Conservation (phyloP, 2,329 filamentous ascomycete genomes). For the Alternaria sp. region DNA sequence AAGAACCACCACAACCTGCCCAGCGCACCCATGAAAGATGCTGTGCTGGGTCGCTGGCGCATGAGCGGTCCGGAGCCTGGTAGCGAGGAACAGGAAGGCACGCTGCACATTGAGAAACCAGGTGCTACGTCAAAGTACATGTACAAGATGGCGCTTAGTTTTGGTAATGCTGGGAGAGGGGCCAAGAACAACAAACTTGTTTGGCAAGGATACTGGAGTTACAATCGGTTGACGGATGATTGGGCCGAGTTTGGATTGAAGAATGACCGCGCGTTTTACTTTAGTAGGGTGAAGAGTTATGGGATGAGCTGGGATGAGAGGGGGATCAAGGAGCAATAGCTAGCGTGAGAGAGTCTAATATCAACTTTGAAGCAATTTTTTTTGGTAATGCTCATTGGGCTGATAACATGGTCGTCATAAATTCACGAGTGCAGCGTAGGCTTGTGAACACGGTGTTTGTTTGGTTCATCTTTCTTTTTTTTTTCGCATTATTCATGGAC, state of each 20-base stretch:
- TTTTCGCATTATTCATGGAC: conserved; percentile 47
- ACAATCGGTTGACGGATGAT: conserved; percentile 88
- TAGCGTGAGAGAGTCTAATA: neutral
- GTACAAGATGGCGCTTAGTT: conserved; percentile 79
- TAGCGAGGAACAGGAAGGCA: conserved; percentile 43
- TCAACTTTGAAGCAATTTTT: neutral
- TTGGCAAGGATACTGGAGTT: conserved; percentile 92
- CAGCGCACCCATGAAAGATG: conserved; percentile 71
- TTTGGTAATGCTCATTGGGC: neutral
- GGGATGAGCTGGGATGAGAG: conserved; percentile 52
- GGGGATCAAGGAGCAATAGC: conserved; percentile 19
- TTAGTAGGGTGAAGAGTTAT: conserved; percentile 69
- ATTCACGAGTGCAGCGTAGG: neutral
- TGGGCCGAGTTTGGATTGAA: conserved; percentile 80
- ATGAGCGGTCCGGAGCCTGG: conserved; percentile 61
- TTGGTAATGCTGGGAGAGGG: conserved; percentile 68
- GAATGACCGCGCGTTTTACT: conserved; percentile 69
- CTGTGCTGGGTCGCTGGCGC: conserved; percentile 71
- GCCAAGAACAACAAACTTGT: conserved; percentile 83
- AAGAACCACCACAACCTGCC: conserved; percentile 54
- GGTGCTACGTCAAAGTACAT: conserved; percentile 80
- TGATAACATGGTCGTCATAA: neutral
- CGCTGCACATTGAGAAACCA: conserved; percentile 82
- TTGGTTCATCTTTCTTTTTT: conserved; percentile 8
- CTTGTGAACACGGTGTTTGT: conserved; percentile 2